A percentile compares a stretch with the other conserved stretches of the same genome.
Evolutionary conservation across 2,329 filamentous ascomycete species (phyloP).

Genomic region (Beauveria rudraprayagi): DNA sequence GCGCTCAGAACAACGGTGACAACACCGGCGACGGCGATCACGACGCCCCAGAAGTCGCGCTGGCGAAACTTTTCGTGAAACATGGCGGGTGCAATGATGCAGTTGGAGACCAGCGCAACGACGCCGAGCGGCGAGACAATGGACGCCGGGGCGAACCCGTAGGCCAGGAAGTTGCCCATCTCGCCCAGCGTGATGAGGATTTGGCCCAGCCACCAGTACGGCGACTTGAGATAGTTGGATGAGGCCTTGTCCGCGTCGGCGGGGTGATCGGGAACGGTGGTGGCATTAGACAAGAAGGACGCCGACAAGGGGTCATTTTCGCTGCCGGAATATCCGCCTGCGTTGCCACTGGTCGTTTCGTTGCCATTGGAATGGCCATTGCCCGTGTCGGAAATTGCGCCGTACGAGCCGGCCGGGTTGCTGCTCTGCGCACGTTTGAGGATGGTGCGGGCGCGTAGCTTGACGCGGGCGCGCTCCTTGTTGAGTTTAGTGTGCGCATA

Average conservation of each 20-base stretch:
- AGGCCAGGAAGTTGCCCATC: slow-evolving; percentile 92
- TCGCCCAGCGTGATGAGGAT: slow-evolving; percentile 89
- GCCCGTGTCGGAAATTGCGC: slow-evolving; percentile 19
- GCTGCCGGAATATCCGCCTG: slow-evolving; percentile 24
- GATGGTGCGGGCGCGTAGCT: slow-evolving; percentile 46
- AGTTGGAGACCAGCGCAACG: slow-evolving; percentile 95
- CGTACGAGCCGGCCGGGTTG: slow-evolving; percentile 24
- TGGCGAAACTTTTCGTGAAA: slow-evolving; percentile 83
- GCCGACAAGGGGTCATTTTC: slow-evolving; percentile 46
- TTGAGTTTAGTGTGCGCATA: slow-evolving; percentile 87
- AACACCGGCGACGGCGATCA: slow-evolving; percentile 79
- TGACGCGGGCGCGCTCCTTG: slow-evolving; percentile 54
- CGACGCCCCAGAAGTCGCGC: slow-evolving; percentile 79
- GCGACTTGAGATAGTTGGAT: slow-evolving; percentile 76
- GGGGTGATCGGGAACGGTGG: slow-evolving; percentile 18
- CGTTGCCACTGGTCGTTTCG: slow-evolving; percentile 23
- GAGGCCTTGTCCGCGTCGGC: slow-evolving; percentile 30
- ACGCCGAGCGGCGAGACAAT: slow-evolving; percentile 95
- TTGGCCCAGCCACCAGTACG: slow-evolving; percentile 95
- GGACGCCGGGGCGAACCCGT: slow-evolving; percentile 93
- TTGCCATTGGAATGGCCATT: slow-evolving; percentile 15
- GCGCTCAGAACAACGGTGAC: slow-evolving; percentile 91
- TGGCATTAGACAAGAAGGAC: slow-evolving; percentile 37
- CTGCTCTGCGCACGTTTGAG: slow-evolving; percentile 35
- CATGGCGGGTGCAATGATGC: slow-evolving; percentile 88